Evolutionary conservation across 176 grass and related monocot genomes (phyloP), one percentile per base, ranked within the genome.

Genomic region (Pontederia paniculata): DNA sequence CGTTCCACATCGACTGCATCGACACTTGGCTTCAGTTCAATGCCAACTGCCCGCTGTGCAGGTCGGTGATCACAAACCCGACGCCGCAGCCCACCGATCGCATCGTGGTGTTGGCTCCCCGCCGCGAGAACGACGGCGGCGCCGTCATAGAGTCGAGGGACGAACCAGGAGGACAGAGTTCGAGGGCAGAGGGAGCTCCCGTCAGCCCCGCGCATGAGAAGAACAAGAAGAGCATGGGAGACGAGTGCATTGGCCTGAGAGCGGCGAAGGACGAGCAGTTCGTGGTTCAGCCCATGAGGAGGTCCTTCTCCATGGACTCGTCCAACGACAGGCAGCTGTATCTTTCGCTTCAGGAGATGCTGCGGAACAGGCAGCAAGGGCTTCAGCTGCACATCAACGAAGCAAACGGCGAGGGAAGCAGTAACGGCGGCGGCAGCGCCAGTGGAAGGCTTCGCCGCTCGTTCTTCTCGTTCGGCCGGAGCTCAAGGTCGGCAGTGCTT

Each of bases 21-120:
- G 91, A 96, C 66, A 96, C 86, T 25, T 96, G 91, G 91, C 80
- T 96, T 50, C 65, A 79, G 67, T 81, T 80, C 83, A 96, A 96
- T 68, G 76, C 72, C 42, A 96, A 77, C 75, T 96, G 91, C 77
- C 91, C 91, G 31, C 72, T 96, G 67, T 96, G 91, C 67, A 78
- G 91, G 25, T 57, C 74, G 20, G 69, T 48, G 4, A 68, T 90
- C 73, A 81, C 72, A 19, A 69, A 37, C 20, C 13, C 65, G 3
- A 57, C 37, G 53, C 43, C 50, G 1, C 2, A 20, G 18, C 60
- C 7, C 43, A 21, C 60, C 2, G 60, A 63, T 21, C 60, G 47
- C 60, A 46, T 63, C 11, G 60, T 63, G 3, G 4, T 57, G 16
- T 57, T 58, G 9, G 53, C 43, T 37, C 44, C 51, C 13, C 43